These are phyloP conservation scores for Misopates orontium DNA, from an alignment of 257 asterid genomes.

Conservation along the genomic window DNA sequence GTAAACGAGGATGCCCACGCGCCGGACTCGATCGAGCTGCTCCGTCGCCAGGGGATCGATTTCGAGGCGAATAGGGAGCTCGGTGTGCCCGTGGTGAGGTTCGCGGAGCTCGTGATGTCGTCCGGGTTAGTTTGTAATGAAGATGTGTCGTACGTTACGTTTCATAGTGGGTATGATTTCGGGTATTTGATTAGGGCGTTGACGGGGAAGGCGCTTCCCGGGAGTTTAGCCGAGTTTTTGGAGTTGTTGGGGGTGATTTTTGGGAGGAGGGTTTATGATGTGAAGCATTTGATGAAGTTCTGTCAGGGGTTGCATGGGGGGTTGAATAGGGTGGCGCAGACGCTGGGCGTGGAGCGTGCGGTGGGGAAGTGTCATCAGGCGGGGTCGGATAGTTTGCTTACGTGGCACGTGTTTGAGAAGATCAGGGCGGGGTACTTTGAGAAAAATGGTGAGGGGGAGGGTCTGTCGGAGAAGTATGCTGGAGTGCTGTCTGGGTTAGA, in stretches of 20 bases:
- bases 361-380: slow-evolving; percentile 85
- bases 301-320: slow-evolving; percentile 74
- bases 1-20: slow-evolving; percentile 51
- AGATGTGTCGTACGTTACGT: slow-evolving; percentile 52
- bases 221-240: slow-evolving; percentile 45
- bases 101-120: slow-evolving; percentile 68
- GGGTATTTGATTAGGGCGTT: slow-evolving; percentile 71
- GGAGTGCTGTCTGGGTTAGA: slow-evolving; percentile 89
- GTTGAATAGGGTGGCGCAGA: slow-evolving; percentile 60
- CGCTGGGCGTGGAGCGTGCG: slow-evolving; percentile 51
- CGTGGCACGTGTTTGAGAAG: slow-evolving; percentile 69
- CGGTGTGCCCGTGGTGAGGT: slow-evolving; percentile 49
- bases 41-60: slow-evolving; percentile 62
- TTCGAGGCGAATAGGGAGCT: slow-evolving; percentile 39
- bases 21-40: slow-evolving; percentile 59
- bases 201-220: slow-evolving; percentile 57
- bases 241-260: slow-evolving; percentile 53
- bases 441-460: slow-evolving; percentile 31
- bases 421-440: slow-evolving; percentile 53
- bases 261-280: slow-evolving; percentile 70
- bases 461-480: slow-evolving; percentile 49
- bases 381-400: slow-evolving; percentile 82
- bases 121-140: slow-evolving; percentile 72
- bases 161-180: slow-evolving; percentile 77
- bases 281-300: slow-evolving; percentile 68